Base-by-base conservation (phyloP, 23 red algal species). In the Cyanidioschyzon merolae region DNA sequence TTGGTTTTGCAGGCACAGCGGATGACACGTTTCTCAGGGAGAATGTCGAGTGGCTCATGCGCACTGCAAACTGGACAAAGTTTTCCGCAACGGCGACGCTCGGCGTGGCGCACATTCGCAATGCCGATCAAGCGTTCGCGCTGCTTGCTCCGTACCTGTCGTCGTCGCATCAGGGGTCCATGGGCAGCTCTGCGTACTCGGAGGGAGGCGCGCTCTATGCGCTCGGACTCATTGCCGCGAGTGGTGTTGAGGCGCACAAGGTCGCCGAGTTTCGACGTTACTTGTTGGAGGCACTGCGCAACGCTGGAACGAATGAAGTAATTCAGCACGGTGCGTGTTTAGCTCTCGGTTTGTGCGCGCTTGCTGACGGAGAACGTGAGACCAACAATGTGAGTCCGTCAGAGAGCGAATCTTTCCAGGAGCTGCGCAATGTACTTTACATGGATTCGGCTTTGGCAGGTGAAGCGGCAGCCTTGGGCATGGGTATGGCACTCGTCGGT, bases 301-400 rank as follows among this genome's bases (percentile, higher is more conserved):
- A 59, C 37, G 74, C 85, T 0, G 80, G 83, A 17, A 87, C 77
- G 50, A 98, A 85, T 83, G 88, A 91, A n/a, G 86, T 98, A n/a
- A 84, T 98, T 41, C 86, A 98, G 77, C 94, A 98, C 76, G 94
- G 94, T 34, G 94, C 88, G 0, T 98, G 94, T 79, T 81, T 98
- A 0, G 94, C 88, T 31, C 87, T 98, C 0, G 94, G 94, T 37
- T 82, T 98, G 26, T 77, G 85, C 16, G 58, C 82, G 37, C 90
- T 98, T 85, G 63, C 16, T 7, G 63, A 71, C 63, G 63, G 63
- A 71, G 63, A 25, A 27, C n/a, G 63, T 27, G 63, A 71, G 7
- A 27, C 12, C 63, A 27, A 32, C 32, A 35, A 7, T 7, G 16
- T 15, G n/a, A 35, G n/a, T 27, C n/a, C 63, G 63, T 25, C 21